These are phyloP conservation scores for Karstenula rhodostoma DNA, from an alignment of 2,329 filamentous ascomycete species.

Conservation along the genomic window DNA sequence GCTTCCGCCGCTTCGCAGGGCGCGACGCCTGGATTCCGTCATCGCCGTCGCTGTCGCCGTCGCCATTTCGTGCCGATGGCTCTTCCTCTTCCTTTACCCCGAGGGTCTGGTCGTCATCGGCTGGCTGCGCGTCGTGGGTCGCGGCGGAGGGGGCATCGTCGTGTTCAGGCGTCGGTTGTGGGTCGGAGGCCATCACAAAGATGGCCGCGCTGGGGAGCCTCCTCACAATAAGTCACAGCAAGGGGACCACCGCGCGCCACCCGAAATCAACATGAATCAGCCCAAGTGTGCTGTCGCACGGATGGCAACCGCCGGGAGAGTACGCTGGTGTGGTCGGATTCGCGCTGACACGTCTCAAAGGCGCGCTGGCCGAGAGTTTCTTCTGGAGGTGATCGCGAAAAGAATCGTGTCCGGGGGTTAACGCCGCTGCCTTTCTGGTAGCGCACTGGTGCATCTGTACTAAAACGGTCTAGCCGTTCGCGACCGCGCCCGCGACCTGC, in stretches of 20 bases:
- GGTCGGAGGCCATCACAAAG: conserved; percentile 43
- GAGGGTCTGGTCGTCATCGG: conserved; percentile 30
- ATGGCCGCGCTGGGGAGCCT: conserved; percentile 29
- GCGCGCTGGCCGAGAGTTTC: conserved; percentile 34
- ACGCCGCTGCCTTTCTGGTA: conserved; percentile 10
- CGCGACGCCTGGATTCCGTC: conserved; percentile 39
- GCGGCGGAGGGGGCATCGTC: conserved; percentile 28
- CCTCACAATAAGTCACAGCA: conserved; percentile 25
- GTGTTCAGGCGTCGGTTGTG: conserved; percentile 34
- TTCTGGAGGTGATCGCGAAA: conserved; percentile 37
- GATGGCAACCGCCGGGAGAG: conserved; percentile 26
- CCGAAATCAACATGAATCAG: conserved; percentile 40
- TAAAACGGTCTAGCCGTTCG: conserved; percentile 18
- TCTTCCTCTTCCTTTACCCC: conserved; percentile 41
- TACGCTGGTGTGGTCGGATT: conserved; percentile 41
- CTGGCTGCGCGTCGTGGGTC: conserved; percentile 25
- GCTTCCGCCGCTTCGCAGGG: conserved; percentile 69
- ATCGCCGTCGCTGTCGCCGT: conserved; percentile 11
- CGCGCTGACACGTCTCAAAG: conserved; percentile 34
- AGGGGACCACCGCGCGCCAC: conserved; percentile 41
- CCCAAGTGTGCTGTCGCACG: conserved; percentile 33
- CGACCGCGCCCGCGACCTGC: too few relatives aligned
- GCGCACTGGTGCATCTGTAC: background rate
- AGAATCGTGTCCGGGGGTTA: conserved; percentile 12
- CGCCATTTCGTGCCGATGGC: conserved; percentile 23